Evolutionary conservation across 805 yeast species (phyloP).

Genomic region (Sungouiozyma ichnusensis): DNA sequence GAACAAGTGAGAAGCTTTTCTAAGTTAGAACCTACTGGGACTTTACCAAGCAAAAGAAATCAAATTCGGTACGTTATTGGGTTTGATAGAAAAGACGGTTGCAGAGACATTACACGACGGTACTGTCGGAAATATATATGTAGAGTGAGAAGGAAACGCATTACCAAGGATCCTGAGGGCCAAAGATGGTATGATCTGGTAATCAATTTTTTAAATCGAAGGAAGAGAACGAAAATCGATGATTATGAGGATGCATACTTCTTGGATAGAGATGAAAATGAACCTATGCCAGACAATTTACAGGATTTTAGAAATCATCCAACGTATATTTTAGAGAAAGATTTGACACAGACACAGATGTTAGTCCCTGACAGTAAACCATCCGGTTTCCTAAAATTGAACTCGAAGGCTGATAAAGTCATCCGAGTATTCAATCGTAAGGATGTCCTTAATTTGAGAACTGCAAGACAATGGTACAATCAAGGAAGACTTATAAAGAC

Average conservation of each 20-base stretch:
- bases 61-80: constrained; percentile 68
- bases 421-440: constrained; percentile 59
- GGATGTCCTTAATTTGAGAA: constrained; percentile 51
- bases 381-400: constrained; percentile 61
- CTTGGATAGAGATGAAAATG: constrained; percentile 45
- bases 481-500: constrained; percentile 63
- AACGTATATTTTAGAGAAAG: constrained; percentile 66
- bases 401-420: constrained; percentile 28
- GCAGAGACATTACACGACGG: constrained; percentile 76
- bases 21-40: constrained; percentile 54
- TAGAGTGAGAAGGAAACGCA: constrained; percentile 61
- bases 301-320: constrained; percentile 87
- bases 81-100: constrained; percentile 52
- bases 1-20: constrained; percentile 51
- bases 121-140: constrained; percentile 56
- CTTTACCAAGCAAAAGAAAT: constrained; percentile 29
- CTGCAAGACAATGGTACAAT: constrained; percentile 82
- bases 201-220: constrained; percentile 17
- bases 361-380: constrained; percentile 47
- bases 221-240: constrained; percentile 25
- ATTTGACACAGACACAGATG: constrained; percentile 62
- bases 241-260: constrained; percentile 30
- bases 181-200: constrained; percentile 51
- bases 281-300: constrained; percentile 80
- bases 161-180: constrained; percentile 49